Evolutionary conservation across 495 filamentous ascomycete species (phyloP).

Genomic region (Xylaria venustula): DNA sequence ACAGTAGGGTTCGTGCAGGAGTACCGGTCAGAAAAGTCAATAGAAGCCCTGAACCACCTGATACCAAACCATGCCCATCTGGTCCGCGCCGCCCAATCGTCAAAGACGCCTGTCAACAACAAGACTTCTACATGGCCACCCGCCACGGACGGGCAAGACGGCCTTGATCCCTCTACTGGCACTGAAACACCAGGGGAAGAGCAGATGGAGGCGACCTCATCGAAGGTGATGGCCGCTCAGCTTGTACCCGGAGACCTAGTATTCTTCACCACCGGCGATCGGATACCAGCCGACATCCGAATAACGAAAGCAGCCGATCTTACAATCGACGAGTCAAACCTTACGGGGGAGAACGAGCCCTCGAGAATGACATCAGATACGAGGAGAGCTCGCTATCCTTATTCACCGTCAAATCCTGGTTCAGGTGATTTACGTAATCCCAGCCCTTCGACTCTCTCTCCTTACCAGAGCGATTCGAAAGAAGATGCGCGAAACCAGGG

Average conservation of each 20-base stretch:
- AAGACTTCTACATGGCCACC: slow-evolving; percentile 47
- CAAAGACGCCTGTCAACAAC: slow-evolving; percentile 23
- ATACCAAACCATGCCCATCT: slow-evolving; percentile 94
- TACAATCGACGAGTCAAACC: slow-evolving; percentile 93
- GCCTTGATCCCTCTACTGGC: slow-evolving; percentile 27
- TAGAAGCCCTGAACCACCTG: slow-evolving; percentile 90
- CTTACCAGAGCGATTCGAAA: slow-evolving; percentile 22
- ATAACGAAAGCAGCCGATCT: slow-evolving; percentile 87
- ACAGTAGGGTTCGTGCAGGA: slow-evolving; percentile 96
- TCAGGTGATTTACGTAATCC: slow-evolving; percentile 33
- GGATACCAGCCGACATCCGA: slow-evolving; percentile 93
- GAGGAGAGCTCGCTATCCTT: slow-evolving; percentile 58
- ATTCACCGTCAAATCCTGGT: slow-evolving; percentile 19
- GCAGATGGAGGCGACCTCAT: slow-evolving; percentile 68
- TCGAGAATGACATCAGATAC: slow-evolving; percentile 73
- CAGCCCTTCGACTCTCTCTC: slow-evolving; percentile 34
- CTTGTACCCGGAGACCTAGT: slow-evolving; percentile 92
- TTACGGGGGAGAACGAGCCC: slow-evolving; percentile 96
- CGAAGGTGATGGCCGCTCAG: slow-evolving; percentile 79
- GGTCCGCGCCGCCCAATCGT: slow-evolving; percentile 61
- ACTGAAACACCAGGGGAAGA: slow-evolving; percentile 44
- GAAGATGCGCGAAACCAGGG: slow-evolving; percentile 30
- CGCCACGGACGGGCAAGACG: slow-evolving; percentile 28
- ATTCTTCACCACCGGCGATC: slow-evolving; percentile 89
- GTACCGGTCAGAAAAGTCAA: slow-evolving; percentile 94